Evolutionary conservation across 1,284 basidiomycete species (phyloP).

Genomic region (Schizopora paradoxa): DNA sequence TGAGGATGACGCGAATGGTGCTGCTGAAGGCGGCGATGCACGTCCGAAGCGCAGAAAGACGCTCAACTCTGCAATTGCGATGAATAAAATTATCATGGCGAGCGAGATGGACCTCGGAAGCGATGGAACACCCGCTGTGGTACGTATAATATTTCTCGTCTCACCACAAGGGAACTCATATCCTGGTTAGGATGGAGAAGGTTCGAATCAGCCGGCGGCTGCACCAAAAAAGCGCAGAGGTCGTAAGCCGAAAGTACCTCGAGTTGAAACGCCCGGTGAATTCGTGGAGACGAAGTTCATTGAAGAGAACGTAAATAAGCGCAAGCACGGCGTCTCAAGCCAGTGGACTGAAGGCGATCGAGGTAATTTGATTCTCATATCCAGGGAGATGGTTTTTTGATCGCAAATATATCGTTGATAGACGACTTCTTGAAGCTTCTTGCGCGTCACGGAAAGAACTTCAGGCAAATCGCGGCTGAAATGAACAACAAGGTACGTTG

Average conservation of each 20-base stretch:
- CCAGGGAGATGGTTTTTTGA: slow-evolving; percentile 18
- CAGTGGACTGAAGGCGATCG: slow-evolving; percentile 58
- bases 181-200: slow-evolving; percentile 7
- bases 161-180: not conserved
- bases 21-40: not conserved
- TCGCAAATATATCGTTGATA: slow-evolving; percentile 32
- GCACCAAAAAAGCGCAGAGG: slow-evolving; percentile 14
- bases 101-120: slow-evolving; percentile 9
- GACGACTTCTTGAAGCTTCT: slow-evolving; percentile 61
- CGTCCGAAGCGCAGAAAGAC: slow-evolving; percentile 14
- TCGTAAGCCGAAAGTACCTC: slow-evolving; percentile 27
- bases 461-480: slow-evolving; percentile 66
- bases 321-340: slow-evolving; percentile 29
- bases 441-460: slow-evolving; percentile 66
- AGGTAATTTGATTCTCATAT: slow-evolving; percentile 33
- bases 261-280: slow-evolving; percentile 23
- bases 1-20: not conserved
- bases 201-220: slow-evolving; percentile 2
- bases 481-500: slow-evolving; percentile 66
- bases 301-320: slow-evolving; percentile 31
- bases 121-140: slow-evolving; percentile 4
- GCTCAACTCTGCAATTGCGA: not conserved
- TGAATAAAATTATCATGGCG: slow-evolving; percentile 2
- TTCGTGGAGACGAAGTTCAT: slow-evolving; percentile 26
- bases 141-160: not conserved